Conservation (phyloP, 208 protist genomes). For the Porcisia hertigi region DNA sequence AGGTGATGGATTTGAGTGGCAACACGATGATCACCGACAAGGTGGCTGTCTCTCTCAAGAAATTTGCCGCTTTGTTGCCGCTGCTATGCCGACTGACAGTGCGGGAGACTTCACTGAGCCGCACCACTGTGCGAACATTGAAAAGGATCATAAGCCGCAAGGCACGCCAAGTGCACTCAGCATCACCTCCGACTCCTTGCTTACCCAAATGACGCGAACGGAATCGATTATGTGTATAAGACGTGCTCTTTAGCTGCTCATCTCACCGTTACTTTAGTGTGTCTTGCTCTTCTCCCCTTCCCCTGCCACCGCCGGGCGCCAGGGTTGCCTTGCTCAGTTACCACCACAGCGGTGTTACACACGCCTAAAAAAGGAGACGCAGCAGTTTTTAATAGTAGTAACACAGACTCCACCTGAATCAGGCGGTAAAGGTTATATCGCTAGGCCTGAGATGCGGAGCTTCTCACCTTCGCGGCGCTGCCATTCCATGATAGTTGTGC, state of each 20-base stretch:
- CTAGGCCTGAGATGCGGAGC: not conserved
- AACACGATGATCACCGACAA: conserved; percentile 33
- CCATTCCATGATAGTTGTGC: too few species aligned
- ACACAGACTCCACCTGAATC: too few species aligned
- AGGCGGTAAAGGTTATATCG: too few species aligned
- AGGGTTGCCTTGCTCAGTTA: too few species aligned
- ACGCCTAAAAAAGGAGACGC: too few species aligned
- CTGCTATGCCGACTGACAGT: conserved; percentile 21
- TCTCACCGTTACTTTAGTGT: too few species aligned
- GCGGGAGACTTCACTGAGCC: conserved; percentile 23
- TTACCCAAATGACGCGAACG: not conserved
- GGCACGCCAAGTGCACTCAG: not conserved
- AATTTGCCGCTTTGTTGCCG: conserved; percentile 21
- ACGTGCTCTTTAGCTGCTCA: too few species aligned
- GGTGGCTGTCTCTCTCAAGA: conserved; percentile 16
- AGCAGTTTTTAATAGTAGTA: too few species aligned
- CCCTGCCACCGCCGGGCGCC: too few species aligned
- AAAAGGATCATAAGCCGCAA: conserved; percentile 17
- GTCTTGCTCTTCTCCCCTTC: too few species aligned
- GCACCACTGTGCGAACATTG: conserved; percentile 7
- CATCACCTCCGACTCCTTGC: not conserved
- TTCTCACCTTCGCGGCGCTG: not conserved
- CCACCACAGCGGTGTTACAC: too few species aligned
- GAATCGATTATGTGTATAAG: too few species aligned
- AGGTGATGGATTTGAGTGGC: conserved; percentile 32